Evolutionary conservation across 208 protist species (phyloP).

Genomic region (Strigomonas culicis): DNA sequence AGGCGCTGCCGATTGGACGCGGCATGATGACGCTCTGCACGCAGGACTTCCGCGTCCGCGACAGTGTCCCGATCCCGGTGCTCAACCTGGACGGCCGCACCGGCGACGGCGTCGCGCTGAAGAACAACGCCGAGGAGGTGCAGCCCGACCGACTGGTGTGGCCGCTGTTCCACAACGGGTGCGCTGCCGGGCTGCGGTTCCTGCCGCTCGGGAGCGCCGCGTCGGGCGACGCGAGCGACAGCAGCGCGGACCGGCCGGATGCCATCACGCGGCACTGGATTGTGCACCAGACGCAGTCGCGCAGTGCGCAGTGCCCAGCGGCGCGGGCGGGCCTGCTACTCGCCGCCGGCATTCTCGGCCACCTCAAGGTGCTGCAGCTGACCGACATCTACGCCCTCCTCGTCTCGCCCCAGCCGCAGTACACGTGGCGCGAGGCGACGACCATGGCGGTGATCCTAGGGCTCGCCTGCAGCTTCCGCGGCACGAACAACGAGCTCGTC

Average conservation of each 20-base stretch:
- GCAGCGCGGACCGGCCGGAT: conserved; percentile 25
- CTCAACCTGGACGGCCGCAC: conserved; percentile 70
- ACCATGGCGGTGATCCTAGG: conserved; percentile 84
- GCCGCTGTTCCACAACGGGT: conserved; percentile 85
- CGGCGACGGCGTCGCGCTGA: conserved; percentile 56
- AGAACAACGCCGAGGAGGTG: conserved; percentile 45
- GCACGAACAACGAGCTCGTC: conserved; percentile 68
- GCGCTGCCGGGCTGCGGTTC: conserved; percentile 75
- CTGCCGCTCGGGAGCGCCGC: conserved; percentile 33
- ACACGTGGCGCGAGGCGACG: conserved; percentile 63
- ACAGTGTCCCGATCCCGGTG: conserved; percentile 74
- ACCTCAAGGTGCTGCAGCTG: conserved; percentile 74
- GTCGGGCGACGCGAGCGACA: background rate
- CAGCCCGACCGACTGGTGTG: conserved; percentile 43
- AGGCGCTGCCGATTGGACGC: conserved; percentile 59
- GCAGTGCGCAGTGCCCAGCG: conserved; percentile 47
- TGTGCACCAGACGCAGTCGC: conserved; percentile 88
- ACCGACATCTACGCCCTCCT: conserved; percentile 87
- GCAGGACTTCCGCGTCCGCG: conserved; percentile 67
- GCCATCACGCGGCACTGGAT: conserved; percentile 77
- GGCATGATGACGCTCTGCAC: conserved; percentile 86
- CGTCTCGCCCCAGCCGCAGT: conserved; percentile 53
- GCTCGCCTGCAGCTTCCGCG: conserved; percentile 83
- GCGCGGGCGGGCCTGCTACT: conserved; percentile 68
- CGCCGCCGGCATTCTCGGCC: conserved; percentile 71